phyloP scores from a whole-genome alignment of 805 yeast species.

The Sungouiella blattae region DNA sequence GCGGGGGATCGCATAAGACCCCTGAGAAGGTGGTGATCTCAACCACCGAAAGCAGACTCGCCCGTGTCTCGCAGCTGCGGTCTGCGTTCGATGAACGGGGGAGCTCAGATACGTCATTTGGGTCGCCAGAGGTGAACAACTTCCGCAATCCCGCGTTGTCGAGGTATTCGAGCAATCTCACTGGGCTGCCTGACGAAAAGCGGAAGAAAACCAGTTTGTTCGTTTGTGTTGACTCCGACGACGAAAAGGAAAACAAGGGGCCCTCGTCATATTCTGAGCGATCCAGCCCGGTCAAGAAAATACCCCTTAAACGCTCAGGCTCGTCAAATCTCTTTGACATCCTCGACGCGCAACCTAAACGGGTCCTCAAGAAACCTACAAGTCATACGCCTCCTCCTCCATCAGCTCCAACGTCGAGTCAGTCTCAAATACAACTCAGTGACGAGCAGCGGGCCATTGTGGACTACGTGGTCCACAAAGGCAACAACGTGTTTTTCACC shows the following conservation, averaged over 20 bases:
- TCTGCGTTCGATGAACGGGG: slow-evolving; percentile 16
- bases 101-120: slow-evolving; percentile 32
- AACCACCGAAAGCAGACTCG: slow-evolving; percentile 4
- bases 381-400: slow-evolving; percentile 4
- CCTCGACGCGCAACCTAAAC: slow-evolving; percentile 22
- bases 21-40: slow-evolving; percentile 2
- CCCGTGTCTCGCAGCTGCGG: slow-evolving; percentile 8
- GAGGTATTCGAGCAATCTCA: slow-evolving; percentile 6
- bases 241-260: slow-evolving; percentile 10
- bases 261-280: no score
- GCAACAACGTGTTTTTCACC: slow-evolving; percentile 79
- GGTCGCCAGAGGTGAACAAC: slow-evolving; percentile 35
- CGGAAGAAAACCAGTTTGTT: slow-evolving; percentile 6
- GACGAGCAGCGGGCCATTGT: slow-evolving; percentile 48
- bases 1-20: no score
- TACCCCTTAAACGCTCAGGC: slow-evolving; percentile 19
- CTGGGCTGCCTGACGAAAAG: slow-evolving; percentile 14
- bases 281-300: slow-evolving; percentile 7
- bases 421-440: slow-evolving; percentile 18
- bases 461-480: slow-evolving; percentile 48
- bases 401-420: background rate
- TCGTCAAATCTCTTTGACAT: slow-evolving; percentile 16
- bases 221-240: slow-evolving; percentile 9
- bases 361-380: slow-evolving; percentile 14
- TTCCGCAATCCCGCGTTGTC: slow-evolving; percentile 31